Evolutionary conservation across 768 basidiomycete species (phyloP).

Genomic region (Symmetrospora coprosmae): DNA sequence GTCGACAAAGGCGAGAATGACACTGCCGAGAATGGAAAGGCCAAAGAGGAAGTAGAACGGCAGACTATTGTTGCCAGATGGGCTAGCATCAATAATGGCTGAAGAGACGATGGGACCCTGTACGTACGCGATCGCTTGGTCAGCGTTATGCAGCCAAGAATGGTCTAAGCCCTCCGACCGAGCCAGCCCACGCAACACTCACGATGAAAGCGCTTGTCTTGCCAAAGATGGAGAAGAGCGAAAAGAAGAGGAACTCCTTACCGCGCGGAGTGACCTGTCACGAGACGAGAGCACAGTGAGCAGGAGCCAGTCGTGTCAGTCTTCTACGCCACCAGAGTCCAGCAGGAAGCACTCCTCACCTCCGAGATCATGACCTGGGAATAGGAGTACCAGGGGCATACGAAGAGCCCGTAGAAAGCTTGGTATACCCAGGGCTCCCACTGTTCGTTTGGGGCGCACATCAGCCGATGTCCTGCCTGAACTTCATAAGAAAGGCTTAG

Average conservation of each 20-base stretch:
- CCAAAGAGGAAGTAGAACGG: constrained; percentile 60
- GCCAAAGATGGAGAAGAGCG: constrained; percentile 59
- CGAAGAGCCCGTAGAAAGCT: constrained; percentile 41
- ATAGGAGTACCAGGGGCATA: constrained; percentile 61
- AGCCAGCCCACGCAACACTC: too few relatives aligned
- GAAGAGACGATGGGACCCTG: constrained; percentile 61
- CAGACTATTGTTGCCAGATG: constrained; percentile 57
- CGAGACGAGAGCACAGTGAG: not conserved
- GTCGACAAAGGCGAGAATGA: not conserved
- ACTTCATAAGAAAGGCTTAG: not conserved
- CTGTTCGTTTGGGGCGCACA: not conserved
- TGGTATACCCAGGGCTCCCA: constrained; percentile 22
- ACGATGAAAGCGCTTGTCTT: constrained; percentile 64
- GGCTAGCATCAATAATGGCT: constrained; percentile 52
- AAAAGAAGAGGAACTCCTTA: constrained; percentile 64
- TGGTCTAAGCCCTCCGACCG: too few relatives aligned
- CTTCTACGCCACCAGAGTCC: too few relatives aligned
- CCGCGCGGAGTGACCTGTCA: constrained; percentile 48
- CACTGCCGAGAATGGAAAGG: constrained; percentile 42
- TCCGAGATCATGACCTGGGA: constrained; percentile 73
- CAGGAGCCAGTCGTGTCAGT: too few relatives aligned
- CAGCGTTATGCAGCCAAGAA: too few relatives aligned
- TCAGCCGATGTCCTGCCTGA: not conserved
- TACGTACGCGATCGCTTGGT: too few relatives aligned
- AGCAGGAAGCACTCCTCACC: too few relatives aligned